Conservation (phyloP, 2,329 filamentous ascomycete genomes). For the Neonectria sp. region DNA sequence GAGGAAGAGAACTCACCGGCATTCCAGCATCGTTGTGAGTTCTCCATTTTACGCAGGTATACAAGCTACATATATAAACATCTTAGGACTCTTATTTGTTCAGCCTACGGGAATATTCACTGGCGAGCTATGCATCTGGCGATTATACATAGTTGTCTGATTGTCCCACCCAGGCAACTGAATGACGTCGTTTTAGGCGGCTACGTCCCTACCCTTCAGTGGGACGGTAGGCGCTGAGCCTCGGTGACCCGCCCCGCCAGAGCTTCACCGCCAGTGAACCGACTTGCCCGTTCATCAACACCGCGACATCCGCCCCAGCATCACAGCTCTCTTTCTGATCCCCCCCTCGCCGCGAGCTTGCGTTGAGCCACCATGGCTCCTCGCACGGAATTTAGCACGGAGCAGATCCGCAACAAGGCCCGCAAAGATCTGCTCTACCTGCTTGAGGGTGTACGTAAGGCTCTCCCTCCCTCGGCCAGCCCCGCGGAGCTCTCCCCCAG, state of each 20-base stretch:
- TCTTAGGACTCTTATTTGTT: background rate
- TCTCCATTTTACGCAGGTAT: background rate
- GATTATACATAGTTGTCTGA: background rate
- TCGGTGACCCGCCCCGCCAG: conserved; percentile 26
- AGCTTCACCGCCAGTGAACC: conserved; percentile 37
- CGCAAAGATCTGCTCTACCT: conserved; percentile 91
- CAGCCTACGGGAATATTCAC: background rate
- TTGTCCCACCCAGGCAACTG: conserved; percentile 10
- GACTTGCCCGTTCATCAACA: conserved; percentile 19
- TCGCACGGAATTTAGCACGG: conserved; percentile 79
- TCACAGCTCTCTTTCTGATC: conserved; percentile 11
- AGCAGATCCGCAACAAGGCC: conserved; percentile 84
- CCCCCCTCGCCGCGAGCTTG: conserved; percentile 31
- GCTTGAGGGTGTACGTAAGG: conserved; percentile 89
- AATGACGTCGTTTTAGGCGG: conserved; percentile 32
- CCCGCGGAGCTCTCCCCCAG: conserved; percentile 32
- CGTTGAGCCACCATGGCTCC: conserved; percentile 77
- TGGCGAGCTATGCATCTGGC: background rate
- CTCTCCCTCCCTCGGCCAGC: conserved; percentile 45
- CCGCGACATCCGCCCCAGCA: conserved; percentile 28
- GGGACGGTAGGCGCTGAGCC: conserved; percentile 18
- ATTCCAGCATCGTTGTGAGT: background rate
- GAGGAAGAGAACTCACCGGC: background rate
- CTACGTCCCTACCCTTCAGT: conserved; percentile 15
- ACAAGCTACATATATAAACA: background rate